phyloP scores from a whole-genome alignment of 2,329 filamentous ascomycete species.

The Thermomyces lanuginosus region DNA sequence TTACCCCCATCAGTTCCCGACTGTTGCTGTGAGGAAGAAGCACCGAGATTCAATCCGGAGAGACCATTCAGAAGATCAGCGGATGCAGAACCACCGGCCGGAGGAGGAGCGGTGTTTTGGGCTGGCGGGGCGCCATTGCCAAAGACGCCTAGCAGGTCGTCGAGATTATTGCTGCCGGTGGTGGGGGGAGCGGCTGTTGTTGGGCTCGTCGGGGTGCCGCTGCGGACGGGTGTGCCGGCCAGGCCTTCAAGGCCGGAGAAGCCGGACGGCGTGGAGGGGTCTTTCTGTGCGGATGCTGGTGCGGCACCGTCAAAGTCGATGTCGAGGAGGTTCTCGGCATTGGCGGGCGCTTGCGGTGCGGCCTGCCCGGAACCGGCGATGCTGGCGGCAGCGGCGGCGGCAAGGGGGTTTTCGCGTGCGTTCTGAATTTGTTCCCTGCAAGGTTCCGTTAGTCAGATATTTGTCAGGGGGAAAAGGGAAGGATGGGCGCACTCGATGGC shows the following conservation, averaged over 20 bases:
- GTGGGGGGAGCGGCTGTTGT: constrained; percentile 9
- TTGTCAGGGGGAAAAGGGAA: not conserved
- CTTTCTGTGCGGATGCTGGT: constrained; percentile 65
- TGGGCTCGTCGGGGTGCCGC: constrained; percentile 22
- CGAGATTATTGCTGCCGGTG: constrained; percentile 45
- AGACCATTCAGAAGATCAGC: constrained; percentile 66
- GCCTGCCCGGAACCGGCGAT: constrained; percentile 42
- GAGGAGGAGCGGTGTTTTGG: constrained; percentile 15
- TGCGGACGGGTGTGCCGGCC: constrained; percentile 41
- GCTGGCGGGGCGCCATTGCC: constrained; percentile 38
- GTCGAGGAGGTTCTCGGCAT: constrained; percentile 86
- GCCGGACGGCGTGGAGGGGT: constrained; percentile 41
- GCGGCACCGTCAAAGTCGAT: constrained; percentile 91
- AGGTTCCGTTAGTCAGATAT: constrained; percentile 2
- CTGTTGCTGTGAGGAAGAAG: constrained; percentile 9
- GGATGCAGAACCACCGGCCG: constrained; percentile 14
- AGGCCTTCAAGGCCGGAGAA: constrained; percentile 46
- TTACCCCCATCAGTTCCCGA: constrained; percentile 10
- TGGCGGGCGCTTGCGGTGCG: constrained; percentile 45
- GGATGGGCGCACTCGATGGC: constrained; percentile 55
- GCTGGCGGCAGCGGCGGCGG: constrained; percentile 58
- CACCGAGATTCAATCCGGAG: constrained; percentile 57
- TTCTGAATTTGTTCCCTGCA: constrained; percentile 70
- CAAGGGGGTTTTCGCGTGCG: constrained; percentile 83
- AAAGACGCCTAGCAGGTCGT: constrained; percentile 64